Conservation (phyloP, 805 yeast genomes). For the Millerago galiae region DNA sequence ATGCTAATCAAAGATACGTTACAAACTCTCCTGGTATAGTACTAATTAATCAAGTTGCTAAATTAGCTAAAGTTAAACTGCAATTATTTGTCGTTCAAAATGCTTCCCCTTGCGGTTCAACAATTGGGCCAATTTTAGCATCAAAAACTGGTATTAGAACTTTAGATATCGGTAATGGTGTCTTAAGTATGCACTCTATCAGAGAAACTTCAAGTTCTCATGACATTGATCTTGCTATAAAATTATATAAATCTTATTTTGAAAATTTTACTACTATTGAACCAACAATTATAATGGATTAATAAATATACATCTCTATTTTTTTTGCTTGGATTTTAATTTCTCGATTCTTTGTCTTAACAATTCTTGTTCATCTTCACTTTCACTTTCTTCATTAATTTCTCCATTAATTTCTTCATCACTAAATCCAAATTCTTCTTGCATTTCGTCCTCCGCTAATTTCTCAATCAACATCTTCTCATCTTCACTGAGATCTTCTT, state of each 20-base stretch:
- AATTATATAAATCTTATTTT: slow-evolving; percentile 59
- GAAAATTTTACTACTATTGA: slow-evolving; percentile 38
- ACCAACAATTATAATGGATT: slow-evolving; percentile 35
- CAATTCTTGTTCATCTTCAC: slow-evolving; percentile 23
- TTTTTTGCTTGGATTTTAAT: slow-evolving; percentile 19
- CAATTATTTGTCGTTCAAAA: slow-evolving; percentile 92
- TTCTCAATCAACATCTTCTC: slow-evolving; percentile 27
- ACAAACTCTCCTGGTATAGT: slow-evolving; percentile 90
- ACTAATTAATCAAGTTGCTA: slow-evolving; percentile 65
- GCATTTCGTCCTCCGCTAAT: slow-evolving; percentile 21
- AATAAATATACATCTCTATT: slow-evolving; percentile 8
- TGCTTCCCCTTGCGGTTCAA: slow-evolving; percentile 92
- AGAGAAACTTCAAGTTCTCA: slow-evolving; percentile 84
- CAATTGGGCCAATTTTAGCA: slow-evolving; percentile 92
- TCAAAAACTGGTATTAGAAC: slow-evolving; percentile 84
- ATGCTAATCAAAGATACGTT: slow-evolving; percentile 93
- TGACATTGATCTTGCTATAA: slow-evolving; percentile 60
- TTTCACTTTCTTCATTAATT: slow-evolving; percentile 12
- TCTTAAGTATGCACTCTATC: slow-evolving; percentile 87
- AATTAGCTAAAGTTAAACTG: slow-evolving; percentile 63
- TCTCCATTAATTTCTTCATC: slow-evolving; percentile 26
- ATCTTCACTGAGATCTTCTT: slow-evolving; percentile 6
- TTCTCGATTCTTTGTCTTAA: slow-evolving; percentile 18
- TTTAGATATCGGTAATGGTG: slow-evolving; percentile 86
- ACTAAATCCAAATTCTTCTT: slow-evolving; percentile 28